Percentiles rank a stretch among this genome's conserved stretches.
These are phyloP conservation scores for Polyporus tsugae DNA, from an alignment of 1,284 basidiomycete species.

Conservation along the genomic window DNA sequence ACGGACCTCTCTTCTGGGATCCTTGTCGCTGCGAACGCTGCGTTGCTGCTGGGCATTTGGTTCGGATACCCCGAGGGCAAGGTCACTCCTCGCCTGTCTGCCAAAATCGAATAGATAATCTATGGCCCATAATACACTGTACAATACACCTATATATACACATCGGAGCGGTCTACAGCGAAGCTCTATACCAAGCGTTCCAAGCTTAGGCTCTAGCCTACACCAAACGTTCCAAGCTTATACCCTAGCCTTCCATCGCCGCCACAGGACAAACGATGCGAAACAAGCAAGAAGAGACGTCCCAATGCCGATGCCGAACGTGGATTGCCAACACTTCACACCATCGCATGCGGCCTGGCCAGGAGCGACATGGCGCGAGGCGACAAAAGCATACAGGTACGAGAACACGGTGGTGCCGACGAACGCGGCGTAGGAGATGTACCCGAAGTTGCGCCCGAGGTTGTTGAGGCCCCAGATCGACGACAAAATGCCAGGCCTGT, in stretches of 20 bases:
- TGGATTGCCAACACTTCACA: conserved; percentile 66
- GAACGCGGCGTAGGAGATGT: conserved; percentile 77
- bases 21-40: conserved; percentile 64
- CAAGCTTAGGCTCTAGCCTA: neutral
- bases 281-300: conserved; percentile 54
- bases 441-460: conserved; percentile 77
- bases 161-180: conserved; percentile 2
- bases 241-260: conserved; percentile 63
- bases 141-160: neutral
- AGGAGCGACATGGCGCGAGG: conserved; percentile 53
- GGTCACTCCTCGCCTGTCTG: no score
- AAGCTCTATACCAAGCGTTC: neutral
- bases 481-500: conserved; percentile 72
- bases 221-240: neutral
- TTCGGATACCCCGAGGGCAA: conserved; percentile 55
- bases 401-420: conserved; percentile 77
- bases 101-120: conserved; percentile 23
- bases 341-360: conserved; percentile 62
- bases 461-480: conserved; percentile 75
- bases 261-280: conserved; percentile 62
- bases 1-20: conserved; percentile 75
- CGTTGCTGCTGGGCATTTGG: conserved; percentile 74
- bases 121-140: conserved; percentile 3
- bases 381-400: conserved; percentile 76
- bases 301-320: conserved; percentile 61